These are phyloP conservation scores for Aspergillus steynii DNA, from an alignment of 495 filamentous ascomycete species.

Conservation along the genomic window DNA sequence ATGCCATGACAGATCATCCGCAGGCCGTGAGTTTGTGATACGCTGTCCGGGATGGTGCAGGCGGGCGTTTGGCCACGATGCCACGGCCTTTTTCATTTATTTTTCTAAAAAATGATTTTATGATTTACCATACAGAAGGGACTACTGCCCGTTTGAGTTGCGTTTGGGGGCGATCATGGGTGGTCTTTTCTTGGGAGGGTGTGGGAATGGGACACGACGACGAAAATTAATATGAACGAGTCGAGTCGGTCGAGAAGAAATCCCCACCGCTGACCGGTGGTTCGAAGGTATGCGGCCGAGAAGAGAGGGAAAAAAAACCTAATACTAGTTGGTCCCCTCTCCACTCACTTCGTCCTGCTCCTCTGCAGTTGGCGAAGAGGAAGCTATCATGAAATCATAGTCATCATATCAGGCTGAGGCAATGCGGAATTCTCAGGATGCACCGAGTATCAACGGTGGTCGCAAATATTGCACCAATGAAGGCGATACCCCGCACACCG, in stretches of 20 bases:
- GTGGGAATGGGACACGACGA: too few species aligned
- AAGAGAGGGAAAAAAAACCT: background rate
- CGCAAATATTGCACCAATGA: slow-evolving; percentile 40
- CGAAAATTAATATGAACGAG: too few species aligned
- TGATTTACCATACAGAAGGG: slow-evolving; percentile 24
- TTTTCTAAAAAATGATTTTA: slow-evolving; percentile 2
- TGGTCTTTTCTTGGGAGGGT: background rate
- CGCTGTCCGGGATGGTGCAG: slow-evolving; percentile 17
- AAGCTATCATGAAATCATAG: slow-evolving; percentile 17
- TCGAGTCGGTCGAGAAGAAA: too few species aligned
- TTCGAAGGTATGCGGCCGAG: too few species aligned
- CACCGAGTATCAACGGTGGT: slow-evolving; percentile 20
- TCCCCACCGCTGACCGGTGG: too few species aligned
- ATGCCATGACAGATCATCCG: slow-evolving; percentile 16
- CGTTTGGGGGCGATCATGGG: slow-evolving; percentile 1
- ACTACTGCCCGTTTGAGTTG: slow-evolving; percentile 17
- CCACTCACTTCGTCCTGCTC: background rate
- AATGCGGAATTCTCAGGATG: background rate
- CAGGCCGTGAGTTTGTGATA: slow-evolving; percentile 13
- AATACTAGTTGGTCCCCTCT: background rate
- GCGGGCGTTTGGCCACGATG: background rate
- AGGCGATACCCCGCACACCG: slow-evolving; percentile 22
- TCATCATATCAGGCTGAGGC: slow-evolving; percentile 4
- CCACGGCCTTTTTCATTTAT: background rate
- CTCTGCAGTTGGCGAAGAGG: background rate